These are phyloP conservation scores for Reutealis trisperma DNA, from an alignment of 345 rosid genomes.

Conservation along the genomic window DNA sequence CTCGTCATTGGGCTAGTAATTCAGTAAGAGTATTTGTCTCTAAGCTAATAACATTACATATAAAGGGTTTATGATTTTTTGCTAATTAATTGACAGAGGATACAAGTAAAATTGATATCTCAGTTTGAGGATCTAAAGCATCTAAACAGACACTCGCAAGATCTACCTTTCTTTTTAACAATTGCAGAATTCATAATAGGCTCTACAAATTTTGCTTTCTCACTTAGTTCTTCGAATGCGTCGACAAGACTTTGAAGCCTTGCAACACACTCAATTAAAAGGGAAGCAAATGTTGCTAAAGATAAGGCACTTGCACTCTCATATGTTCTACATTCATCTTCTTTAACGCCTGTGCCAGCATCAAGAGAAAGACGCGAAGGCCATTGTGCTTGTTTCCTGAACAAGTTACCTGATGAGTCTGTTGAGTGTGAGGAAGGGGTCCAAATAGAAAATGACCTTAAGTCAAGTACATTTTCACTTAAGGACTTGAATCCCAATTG, in stretches of 20 bases:
- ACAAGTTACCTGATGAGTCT: neutral
- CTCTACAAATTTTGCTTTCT: constrained; percentile 21
- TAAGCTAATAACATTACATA: too few relatives aligned
- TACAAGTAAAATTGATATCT: neutral
- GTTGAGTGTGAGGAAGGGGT: neutral
- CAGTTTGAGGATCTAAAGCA: neutral
- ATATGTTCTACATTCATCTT: constrained; percentile 4
- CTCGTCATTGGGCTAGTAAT: too few relatives aligned
- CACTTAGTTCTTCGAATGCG: constrained; percentile 22
- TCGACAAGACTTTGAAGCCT: constrained; percentile 32
- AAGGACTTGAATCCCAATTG: constrained; percentile 19
- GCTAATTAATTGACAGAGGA: neutral
- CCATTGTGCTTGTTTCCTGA: constrained; percentile 13
- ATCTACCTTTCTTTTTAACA: constrained; percentile 1
- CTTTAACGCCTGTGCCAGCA: neutral
- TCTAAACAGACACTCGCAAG: constrained; percentile 4
- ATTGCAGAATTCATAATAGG: neutral
- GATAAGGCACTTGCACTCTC: constrained; percentile 30
- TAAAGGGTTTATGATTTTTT: too few relatives aligned
- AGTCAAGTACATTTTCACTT: constrained; percentile 30
- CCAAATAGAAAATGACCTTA: neutral
- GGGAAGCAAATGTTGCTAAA: constrained; percentile 22
- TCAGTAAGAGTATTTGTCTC: too few relatives aligned
- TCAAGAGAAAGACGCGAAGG: constrained; percentile 6
- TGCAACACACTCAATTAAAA: constrained; percentile 27